Conservation (phyloP, 2,329 filamentous ascomycete genomes). For the Colletotrichum karsti region DNA sequence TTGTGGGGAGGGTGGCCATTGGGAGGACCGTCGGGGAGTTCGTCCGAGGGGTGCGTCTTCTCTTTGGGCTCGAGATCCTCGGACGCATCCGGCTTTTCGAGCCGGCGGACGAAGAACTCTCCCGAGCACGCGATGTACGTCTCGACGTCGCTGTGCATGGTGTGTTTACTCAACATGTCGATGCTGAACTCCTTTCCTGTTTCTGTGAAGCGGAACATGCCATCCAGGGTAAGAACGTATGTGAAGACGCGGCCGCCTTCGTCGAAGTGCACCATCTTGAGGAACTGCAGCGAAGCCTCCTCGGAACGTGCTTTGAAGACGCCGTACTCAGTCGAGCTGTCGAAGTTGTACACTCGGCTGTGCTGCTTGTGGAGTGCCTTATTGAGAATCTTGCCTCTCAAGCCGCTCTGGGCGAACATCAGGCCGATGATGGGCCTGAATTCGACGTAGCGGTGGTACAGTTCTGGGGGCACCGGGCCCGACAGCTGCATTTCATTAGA, state of each 20-base stretch:
- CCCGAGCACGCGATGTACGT: constrained; percentile 92
- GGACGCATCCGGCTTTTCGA: constrained; percentile 57
- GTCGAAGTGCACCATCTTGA: constrained; percentile 87
- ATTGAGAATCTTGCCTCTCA: constrained; percentile 83
- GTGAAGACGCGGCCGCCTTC: constrained; percentile 89
- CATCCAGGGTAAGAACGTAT: constrained; percentile 89
- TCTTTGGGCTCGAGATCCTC: constrained; percentile 52
- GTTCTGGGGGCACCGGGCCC: constrained; percentile 79
- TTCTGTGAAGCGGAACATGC: constrained; percentile 89
- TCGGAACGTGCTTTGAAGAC: constrained; percentile 71
- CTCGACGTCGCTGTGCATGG: constrained; percentile 93
- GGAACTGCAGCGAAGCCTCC: constrained; percentile 80
- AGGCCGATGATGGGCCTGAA: constrained; percentile 89
- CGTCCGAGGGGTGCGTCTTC: constrained; percentile 60
- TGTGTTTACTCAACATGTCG: constrained; percentile 92
- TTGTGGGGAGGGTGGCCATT: constrained; percentile 50
- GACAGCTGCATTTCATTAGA: constrained; percentile 89
- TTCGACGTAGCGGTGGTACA: constrained; percentile 94
- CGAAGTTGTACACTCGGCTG: constrained; percentile 87
- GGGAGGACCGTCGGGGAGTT: constrained; percentile 57
- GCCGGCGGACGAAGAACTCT: constrained; percentile 87
- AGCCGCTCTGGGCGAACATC: constrained; percentile 83
- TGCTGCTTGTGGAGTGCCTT: constrained; percentile 92
- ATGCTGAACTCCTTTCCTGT: constrained; percentile 96
- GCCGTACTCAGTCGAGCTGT: constrained; percentile 78